Evolutionary conservation across 2,329 filamentous ascomycete species (phyloP), one percentile per base, ranked within the genome.

Genomic region (Colletotrichum shisoi): DNA sequence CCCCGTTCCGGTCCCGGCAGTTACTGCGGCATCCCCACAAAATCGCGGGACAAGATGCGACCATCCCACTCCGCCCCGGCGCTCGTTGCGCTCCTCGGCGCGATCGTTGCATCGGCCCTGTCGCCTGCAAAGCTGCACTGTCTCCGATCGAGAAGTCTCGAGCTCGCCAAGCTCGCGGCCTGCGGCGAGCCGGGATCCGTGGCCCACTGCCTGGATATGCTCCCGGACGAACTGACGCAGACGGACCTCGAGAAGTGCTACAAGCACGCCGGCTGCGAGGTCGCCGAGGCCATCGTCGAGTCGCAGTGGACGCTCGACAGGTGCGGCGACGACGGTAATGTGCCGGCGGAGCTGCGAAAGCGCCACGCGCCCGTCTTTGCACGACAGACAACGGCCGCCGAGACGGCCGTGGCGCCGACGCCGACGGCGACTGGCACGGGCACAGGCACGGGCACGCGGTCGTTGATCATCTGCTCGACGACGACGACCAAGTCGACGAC

Each of bases 161-260:
- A 79, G 57, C 76, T 85, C 56, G 79, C 81, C 53, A 69, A 64
- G 17, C 73, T 75, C 45, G 76, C 82, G 15, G 76, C 76, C 60
- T 85, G 84, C 73, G 83, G 81, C 53, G 73, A 83, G 71, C 72
- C 73, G 63, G 75, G 74, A 63, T 76, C 78, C 45, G 76, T 85
- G 69, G 73, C 75, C 58, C 66, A 76, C 71, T 86, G 84, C 74
- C 76, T 86, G 57, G 67, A 71, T 11, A 69, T 72, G 40, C 75
- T 78, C 37, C 68, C 76, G 15, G 57, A 71, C 60, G 69, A 73
- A 69, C 70, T 77, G 64, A 71, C 73, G 53, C 57, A 73, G 15
- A 60, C 67, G 19, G 76, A 79, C 54, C 67, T 86, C 63, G 75
- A 80, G 70, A 68, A 69, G 34, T 81, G 79, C 74, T 77, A 78